Conservation (phyloP, 768 basidiomycete species). For the Mycena capillaripes region DNA sequence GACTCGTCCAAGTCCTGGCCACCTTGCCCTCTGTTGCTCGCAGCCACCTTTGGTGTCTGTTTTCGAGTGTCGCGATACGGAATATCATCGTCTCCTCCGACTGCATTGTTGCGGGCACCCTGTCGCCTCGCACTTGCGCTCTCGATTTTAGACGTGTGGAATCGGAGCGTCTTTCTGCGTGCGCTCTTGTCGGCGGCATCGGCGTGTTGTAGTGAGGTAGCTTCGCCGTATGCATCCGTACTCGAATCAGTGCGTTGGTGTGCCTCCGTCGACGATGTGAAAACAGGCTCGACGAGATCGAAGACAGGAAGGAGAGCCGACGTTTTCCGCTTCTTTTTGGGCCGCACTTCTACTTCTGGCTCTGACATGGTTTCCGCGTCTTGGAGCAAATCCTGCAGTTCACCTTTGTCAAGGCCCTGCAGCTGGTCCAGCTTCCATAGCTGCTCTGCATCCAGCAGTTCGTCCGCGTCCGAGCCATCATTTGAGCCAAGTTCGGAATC, state of each 20-base stretch:
- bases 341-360: conserved; percentile 49
- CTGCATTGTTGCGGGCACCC: conserved; percentile 75
- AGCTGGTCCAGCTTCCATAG: conserved; percentile 58
- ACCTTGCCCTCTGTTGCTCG: conserved; percentile 60
- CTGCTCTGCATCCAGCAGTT: conserved; percentile 55
- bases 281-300: conserved; percentile 87
- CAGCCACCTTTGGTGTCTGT: conserved; percentile 60
- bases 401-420: conserved; percentile 55
- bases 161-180: conserved; percentile 86
- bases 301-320: conserved; percentile 61
- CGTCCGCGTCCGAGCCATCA: conserved; percentile 55
- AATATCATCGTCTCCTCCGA: conserved; percentile 95
- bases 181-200: conserved; percentile 90
- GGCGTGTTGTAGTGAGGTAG: conserved; percentile 71
- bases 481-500: conserved; percentile 62
- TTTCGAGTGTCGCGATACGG: conserved; percentile 87
- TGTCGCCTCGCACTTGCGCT: conserved; percentile 82
- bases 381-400: conserved; percentile 70
- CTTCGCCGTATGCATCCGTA: conserved; percentile 80
- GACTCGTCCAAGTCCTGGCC: conserved; percentile 79
- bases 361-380: conserved; percentile 57
- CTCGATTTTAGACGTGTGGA: conserved; percentile 95
- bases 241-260: conserved; percentile 39
- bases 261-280: conserved; percentile 58
- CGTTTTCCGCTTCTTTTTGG: conserved; percentile 77